Conservation (phyloP, 192 early-diverging fungal species). For the Phlyctochytrium planicorne region DNA sequence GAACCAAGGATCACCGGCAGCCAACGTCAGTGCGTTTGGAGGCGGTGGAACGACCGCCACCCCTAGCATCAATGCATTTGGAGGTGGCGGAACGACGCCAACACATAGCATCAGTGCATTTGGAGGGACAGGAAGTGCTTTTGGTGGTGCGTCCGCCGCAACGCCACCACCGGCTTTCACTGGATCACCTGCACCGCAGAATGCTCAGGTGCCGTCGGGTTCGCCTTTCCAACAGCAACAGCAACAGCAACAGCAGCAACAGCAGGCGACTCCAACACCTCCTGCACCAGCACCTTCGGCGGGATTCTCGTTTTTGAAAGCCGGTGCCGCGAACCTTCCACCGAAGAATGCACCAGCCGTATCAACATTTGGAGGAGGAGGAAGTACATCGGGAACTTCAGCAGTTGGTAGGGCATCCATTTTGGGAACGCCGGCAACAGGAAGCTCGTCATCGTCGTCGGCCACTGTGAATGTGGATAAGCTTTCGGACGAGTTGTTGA, state of each 20-base stretch:
- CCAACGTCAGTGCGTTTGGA: too few relatives aligned
- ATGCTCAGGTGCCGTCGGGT: neutral
- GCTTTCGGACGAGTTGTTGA: too few relatives aligned
- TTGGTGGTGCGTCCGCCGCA: too few relatives aligned
- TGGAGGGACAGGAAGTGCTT: too few relatives aligned
- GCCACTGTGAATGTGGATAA: too few relatives aligned
- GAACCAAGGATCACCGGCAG: too few relatives aligned
- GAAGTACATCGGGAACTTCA: too few relatives aligned
- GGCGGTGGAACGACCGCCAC: neutral
- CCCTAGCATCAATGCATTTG: neutral
- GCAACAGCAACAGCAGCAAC: neutral
- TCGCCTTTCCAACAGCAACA: neutral
- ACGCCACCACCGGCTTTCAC: neutral
- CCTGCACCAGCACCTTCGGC: neutral
- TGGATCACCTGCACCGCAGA: neutral
- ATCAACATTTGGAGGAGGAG: too few relatives aligned
- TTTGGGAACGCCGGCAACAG: too few relatives aligned
- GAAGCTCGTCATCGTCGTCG: too few relatives aligned
- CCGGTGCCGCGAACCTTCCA: neutral
- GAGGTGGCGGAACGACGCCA: neutral
- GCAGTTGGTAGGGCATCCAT: too few relatives aligned
- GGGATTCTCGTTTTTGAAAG: neutral
- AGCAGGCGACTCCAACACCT: neutral
- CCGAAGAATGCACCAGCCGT: too few relatives aligned
- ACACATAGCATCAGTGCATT: neutral